These are phyloP conservation scores for Chytridium lagenaria DNA, from an alignment of 371 early-diverging fungal genomes.

Conservation along the genomic window DNA sequence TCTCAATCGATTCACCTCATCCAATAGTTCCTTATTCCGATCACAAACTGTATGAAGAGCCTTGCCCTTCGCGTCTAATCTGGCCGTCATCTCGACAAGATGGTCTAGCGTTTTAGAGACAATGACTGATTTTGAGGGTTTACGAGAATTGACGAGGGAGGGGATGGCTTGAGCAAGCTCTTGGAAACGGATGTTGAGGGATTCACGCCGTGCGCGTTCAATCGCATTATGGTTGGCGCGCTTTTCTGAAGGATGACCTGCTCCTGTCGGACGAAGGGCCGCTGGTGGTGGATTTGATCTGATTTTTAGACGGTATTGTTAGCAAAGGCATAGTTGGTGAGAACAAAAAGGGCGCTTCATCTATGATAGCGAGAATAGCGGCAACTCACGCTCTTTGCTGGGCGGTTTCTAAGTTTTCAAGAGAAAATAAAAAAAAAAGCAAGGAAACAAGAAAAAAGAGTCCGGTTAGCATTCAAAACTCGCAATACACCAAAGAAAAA, in stretches of 20 bases:
- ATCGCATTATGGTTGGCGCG: slow-evolving; percentile 81
- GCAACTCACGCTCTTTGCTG: slow-evolving; percentile 10
- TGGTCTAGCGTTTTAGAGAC: slow-evolving; percentile 43
- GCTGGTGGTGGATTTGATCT: not conserved
- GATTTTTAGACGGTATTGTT: not conserved
- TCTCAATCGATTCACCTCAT: slow-evolving; percentile 38
- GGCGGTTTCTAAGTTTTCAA: not conserved
- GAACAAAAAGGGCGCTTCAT: not conserved
- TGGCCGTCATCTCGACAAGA: slow-evolving; percentile 5
- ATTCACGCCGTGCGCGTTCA: slow-evolving; percentile 81
- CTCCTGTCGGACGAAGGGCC: not conserved
- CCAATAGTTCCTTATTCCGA: slow-evolving; percentile 23
- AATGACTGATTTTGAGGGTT: slow-evolving; percentile 81
- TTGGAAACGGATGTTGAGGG: slow-evolving; percentile 75
- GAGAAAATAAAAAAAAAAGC: not conserved
- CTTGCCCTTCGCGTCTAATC: slow-evolving; percentile 32
- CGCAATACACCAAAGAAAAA: not conserved
- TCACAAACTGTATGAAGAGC: slow-evolving; percentile 17
- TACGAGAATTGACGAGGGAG: slow-evolving; percentile 71
- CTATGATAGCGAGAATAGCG: not conserved
- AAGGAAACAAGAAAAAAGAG: not conserved
- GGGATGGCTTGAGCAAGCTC: slow-evolving; percentile 79
- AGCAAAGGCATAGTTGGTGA: not conserved
- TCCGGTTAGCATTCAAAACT: not conserved
- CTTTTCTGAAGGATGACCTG: slow-evolving; percentile 57